phyloP scores from a whole-genome alignment of 2,329 filamentous ascomycete genomes.

The Hypoxylon sp. region DNA sequence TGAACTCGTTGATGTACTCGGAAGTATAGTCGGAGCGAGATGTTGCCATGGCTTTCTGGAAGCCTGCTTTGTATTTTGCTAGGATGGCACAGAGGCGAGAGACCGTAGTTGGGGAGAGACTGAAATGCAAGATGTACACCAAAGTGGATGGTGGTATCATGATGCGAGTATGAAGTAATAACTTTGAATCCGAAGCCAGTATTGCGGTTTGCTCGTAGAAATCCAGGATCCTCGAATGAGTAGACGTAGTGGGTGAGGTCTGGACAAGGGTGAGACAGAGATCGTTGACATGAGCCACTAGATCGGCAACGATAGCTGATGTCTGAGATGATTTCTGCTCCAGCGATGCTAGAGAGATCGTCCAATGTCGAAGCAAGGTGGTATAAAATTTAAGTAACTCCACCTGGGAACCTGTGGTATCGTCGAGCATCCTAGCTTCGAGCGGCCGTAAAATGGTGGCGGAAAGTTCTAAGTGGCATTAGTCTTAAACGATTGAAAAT shows the following conservation, averaged over 20 bases:
- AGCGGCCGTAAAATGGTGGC: slow-evolving; percentile 58
- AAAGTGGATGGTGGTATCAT: slow-evolving; percentile 72
- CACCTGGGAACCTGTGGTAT: slow-evolving; percentile 61
- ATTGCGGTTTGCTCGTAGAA: slow-evolving; percentile 73
- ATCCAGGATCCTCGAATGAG: slow-evolving; percentile 68
- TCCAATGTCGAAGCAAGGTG: slow-evolving; percentile 69
- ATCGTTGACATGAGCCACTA: slow-evolving; percentile 60
- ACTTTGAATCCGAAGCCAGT: slow-evolving; percentile 60
- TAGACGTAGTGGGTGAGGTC: slow-evolving; percentile 52
- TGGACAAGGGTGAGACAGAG: slow-evolving; percentile 69
- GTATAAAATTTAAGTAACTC: slow-evolving; percentile 74
- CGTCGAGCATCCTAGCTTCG: slow-evolving; percentile 60
- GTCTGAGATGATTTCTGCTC: slow-evolving; percentile 49
- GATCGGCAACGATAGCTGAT: slow-evolving; percentile 50
- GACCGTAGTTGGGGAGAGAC: slow-evolving; percentile 66
- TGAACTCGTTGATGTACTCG: slow-evolving; percentile 74
- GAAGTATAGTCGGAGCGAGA: slow-evolving; percentile 58
- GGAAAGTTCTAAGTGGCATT: slow-evolving; percentile 58
- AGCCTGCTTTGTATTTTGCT: slow-evolving; percentile 75
- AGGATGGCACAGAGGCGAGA: slow-evolving; percentile 76
- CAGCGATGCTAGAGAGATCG: slow-evolving; percentile 53
- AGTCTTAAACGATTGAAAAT: slow-evolving; percentile 27
- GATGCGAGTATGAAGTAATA: slow-evolving; percentile 68
- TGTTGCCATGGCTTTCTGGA: slow-evolving; percentile 62
- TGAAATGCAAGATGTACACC: slow-evolving; percentile 77